These are phyloP conservation scores for Pleurotus platypus DNA, from an alignment of 768 basidiomycete genomes.

Conservation along the genomic window DNA sequence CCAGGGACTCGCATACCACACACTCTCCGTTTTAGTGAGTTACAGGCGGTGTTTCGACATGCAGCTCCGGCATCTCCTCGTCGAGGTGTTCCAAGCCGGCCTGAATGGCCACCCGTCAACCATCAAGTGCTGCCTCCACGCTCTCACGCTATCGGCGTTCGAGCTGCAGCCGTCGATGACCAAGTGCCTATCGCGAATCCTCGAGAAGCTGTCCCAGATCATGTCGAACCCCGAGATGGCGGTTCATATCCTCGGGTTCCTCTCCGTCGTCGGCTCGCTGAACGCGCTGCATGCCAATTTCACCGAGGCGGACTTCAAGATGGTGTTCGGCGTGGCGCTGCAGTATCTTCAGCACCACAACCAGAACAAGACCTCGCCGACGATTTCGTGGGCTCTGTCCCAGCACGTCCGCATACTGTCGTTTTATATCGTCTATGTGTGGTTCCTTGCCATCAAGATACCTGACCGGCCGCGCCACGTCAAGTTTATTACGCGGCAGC, in stretches of 20 bases:
- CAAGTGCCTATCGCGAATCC: constrained; percentile 71
- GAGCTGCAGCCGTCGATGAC: constrained; percentile 83
- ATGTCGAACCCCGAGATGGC: constrained; percentile 93
- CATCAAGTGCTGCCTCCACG: constrained; percentile 88
- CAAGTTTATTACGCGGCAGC: constrained; percentile 80
- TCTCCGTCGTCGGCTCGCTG: constrained; percentile 81
- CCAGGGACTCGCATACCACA: constrained; percentile 84
- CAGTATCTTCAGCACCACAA: constrained; percentile 93
- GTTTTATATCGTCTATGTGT: constrained; percentile 87
- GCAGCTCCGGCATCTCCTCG: constrained; percentile 61
- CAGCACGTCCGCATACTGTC: constrained; percentile 90
- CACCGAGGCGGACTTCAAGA: constrained; percentile 85
- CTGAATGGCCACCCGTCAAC: constrained; percentile 68
- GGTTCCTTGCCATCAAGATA: constrained; percentile 89
- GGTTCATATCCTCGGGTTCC: constrained; percentile 93
- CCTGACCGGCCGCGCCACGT: constrained; percentile 79
- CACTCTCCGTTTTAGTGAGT: constrained; percentile 82
- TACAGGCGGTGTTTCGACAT: constrained; percentile 78
- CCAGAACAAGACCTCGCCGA: constrained; percentile 49
- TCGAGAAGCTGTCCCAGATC: constrained; percentile 88
- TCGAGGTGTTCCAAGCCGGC: constrained; percentile 69
- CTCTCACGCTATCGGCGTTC: constrained; percentile 81
- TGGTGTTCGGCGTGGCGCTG: constrained; percentile 91
- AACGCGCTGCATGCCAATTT: constrained; percentile 84
- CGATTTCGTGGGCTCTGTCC: constrained; percentile 80